Evolutionary conservation across 257 asterid species (phyloP).

Genomic region (Solanum sitiens): DNA sequence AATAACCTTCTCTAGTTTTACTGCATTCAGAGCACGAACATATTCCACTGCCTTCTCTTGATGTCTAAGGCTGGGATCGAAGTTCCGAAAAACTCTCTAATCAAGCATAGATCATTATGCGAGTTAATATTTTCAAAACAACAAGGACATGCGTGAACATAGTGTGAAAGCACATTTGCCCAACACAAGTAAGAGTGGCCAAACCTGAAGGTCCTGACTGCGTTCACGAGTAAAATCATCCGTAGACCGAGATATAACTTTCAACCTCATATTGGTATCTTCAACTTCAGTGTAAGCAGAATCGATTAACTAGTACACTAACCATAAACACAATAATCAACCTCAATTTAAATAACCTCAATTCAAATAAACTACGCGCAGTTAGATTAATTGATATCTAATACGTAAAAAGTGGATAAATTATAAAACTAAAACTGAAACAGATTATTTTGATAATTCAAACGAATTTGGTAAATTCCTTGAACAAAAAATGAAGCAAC

Average conservation of each 20-base stretch:
- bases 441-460: not conserved
- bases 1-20: slow-evolving; percentile 78
- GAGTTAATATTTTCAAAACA: not conserved
- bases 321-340: not conserved
- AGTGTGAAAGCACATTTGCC: not conserved
- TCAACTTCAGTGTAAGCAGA: not conserved
- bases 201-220: slow-evolving; percentile 94
- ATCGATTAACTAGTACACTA: not conserved
- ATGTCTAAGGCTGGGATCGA: slow-evolving; percentile 67
- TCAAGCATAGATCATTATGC: not conserved
- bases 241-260: slow-evolving; percentile 70
- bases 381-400: not conserved
- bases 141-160: not conserved
- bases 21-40: slow-evolving; percentile 91
- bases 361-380: not conserved
- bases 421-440: not conserved
- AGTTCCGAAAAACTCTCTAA: slow-evolving; percentile 82
- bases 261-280: slow-evolving; percentile 50
- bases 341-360: not conserved
- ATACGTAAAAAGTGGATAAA: too few relatives aligned
- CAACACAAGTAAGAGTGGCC: not conserved
- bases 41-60: slow-evolving; percentile 89
- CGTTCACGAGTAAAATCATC: slow-evolving; percentile 95
- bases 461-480: not conserved
- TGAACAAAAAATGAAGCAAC: not conserved